Conservation (phyloP, 176 grass and related monocot genomes). For the Avena insularis region DNA sequence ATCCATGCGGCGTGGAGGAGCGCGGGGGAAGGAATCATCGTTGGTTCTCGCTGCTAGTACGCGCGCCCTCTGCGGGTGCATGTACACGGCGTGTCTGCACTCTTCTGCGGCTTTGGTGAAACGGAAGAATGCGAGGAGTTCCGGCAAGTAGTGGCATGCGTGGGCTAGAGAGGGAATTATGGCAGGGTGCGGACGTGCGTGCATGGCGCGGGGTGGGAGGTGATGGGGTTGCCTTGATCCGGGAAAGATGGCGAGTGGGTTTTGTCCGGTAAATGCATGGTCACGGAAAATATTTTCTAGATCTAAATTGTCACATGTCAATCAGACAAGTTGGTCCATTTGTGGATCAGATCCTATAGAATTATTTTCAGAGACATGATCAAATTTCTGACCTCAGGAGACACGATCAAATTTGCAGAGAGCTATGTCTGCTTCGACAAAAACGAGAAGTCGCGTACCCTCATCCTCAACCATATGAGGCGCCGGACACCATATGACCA, state of each 20-base stretch:
- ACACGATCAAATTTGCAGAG: no score
- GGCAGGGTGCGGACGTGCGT: constrained; percentile 11
- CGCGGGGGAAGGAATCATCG: neutral
- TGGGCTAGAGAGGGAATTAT: neutral
- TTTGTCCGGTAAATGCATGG: no score
- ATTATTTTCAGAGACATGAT: no score
- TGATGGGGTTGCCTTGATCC: constrained; percentile 34
- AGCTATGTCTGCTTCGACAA: no score
- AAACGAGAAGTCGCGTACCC: no score
- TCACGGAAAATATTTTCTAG: no score
- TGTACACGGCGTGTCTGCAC: constrained; percentile 8
- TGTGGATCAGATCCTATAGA: no score
- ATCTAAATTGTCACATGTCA: no score
- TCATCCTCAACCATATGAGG: no score
- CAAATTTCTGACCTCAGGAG: no score
- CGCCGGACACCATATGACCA: no score
- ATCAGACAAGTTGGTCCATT: no score
- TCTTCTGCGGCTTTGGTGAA: constrained; percentile 24
- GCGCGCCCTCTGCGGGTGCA: neutral
- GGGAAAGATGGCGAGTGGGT: constrained; percentile 37
- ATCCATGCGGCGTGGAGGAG: constrained; percentile 41
- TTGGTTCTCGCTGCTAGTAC: neutral
- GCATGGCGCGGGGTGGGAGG: neutral
- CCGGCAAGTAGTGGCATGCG: neutral
- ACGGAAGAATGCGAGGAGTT: constrained; percentile 19